These are phyloP conservation scores for Chamaecyparis obtusa DNA, from an alignment of 75 land plant genomes.

Conservation along the genomic window DNA sequence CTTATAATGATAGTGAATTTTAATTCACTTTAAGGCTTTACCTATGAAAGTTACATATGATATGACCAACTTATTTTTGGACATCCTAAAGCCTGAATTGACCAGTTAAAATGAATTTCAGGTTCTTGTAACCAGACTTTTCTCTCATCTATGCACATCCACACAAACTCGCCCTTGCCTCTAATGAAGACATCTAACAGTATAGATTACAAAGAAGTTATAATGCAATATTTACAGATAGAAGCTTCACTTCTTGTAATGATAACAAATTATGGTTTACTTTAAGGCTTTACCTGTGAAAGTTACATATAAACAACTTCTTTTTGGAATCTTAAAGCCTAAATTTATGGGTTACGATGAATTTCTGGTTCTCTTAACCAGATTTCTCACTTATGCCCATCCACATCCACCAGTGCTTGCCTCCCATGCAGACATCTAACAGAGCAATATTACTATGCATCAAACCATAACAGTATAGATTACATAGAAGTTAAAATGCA, in stretches of 20 bases:
- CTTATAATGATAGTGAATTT: background rate
- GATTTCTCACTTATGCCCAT: background rate
- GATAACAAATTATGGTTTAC: background rate
- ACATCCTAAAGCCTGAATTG: background rate
- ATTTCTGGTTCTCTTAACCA: background rate
- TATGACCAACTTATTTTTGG: background rate
- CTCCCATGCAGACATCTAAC: background rate
- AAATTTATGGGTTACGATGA: background rate
- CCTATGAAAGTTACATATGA: background rate
- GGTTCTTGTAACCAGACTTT: background rate
- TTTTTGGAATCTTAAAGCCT: background rate
- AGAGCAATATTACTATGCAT: background rate
- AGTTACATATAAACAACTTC: background rate
- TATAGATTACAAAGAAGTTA: background rate
- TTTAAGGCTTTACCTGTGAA: background rate
- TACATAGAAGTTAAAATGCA: background rate
- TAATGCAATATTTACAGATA: slow-evolving; percentile 7
- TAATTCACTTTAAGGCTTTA: background rate
- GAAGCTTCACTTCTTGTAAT: slow-evolving; percentile 28
- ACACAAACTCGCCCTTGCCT: background rate
- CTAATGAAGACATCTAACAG: background rate
- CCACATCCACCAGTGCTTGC: background rate
- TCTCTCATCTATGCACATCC: background rate
- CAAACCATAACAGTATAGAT: background rate
- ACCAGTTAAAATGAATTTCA: background rate